Conservation (phyloP, 1,139 yeast genomes). For the Taiozyma onychis region DNA sequence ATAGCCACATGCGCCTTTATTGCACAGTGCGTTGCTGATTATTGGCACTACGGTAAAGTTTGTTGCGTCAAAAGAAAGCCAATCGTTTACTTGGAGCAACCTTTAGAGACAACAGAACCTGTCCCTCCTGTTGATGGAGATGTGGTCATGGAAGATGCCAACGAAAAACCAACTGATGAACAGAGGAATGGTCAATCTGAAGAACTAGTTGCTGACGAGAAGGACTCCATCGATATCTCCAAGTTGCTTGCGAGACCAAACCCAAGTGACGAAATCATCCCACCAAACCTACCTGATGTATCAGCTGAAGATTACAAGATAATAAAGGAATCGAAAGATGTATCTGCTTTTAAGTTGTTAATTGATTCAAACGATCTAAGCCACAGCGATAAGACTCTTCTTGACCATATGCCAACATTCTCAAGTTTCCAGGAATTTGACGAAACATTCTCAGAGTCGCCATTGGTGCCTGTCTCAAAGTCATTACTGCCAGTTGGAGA, state of each 20-base stretch:
- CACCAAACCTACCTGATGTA: constrained; percentile 26
- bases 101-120: constrained; percentile 9
- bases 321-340: constrained; percentile 6
- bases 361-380: constrained; percentile 48
- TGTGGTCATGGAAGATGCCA: constrained; percentile 2
- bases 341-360: constrained; percentile 53
- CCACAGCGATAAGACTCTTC: constrained; percentile 46
- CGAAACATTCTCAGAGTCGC: constrained; percentile 25
- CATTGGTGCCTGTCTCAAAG: constrained; percentile 52
- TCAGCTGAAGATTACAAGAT: constrained; percentile 25
- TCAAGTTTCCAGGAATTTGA: constrained; percentile 32
- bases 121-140: constrained; percentile 3
- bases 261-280: constrained; percentile 27
- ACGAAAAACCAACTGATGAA: background rate
- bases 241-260: constrained; percentile 28
- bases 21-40: constrained; percentile 70
- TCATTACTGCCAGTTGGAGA: constrained; percentile 57
- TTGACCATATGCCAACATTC: constrained; percentile 50
- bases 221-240: constrained; percentile 26
- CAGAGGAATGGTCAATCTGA: background rate
- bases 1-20: constrained; percentile 63
- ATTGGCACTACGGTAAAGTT: constrained; percentile 69
- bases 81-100: constrained; percentile 25
- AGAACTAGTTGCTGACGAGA: constrained; percentile 6
- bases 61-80: constrained; percentile 52